Percentiles rank a stretch among this genome's conserved stretches.
These are phyloP conservation scores for Cyclotella baltica DNA, from an alignment of 108 stramenopile species.

Conservation along the genomic window DNA sequence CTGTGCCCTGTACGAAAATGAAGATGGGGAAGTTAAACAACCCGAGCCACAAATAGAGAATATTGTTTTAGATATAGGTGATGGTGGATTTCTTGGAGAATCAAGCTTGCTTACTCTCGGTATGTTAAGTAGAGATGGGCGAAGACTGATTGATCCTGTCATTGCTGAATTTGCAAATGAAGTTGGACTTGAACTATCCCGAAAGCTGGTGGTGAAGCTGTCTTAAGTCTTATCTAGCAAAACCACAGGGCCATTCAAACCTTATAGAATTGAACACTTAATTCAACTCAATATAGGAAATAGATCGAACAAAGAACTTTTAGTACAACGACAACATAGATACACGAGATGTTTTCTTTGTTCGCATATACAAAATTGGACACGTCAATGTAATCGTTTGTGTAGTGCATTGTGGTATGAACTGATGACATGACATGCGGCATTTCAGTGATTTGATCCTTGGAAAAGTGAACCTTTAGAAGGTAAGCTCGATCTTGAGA, in stretches of 20 bases:
- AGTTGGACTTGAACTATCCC: slow-evolving; percentile 59
- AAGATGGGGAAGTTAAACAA: slow-evolving; percentile 3
- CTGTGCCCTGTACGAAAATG: slow-evolving; percentile 46
- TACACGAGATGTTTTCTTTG: no score
- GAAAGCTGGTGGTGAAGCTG: slow-evolving; percentile 63
- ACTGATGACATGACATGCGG: no score
- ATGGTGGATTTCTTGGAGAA: slow-evolving; percentile 39
- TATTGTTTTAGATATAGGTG: slow-evolving; percentile 63
- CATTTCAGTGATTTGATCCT: no score
- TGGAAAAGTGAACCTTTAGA: no score
- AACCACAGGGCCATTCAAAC: neutral
- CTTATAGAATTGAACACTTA: neutral
- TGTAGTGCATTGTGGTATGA: no score
- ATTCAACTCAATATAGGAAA: no score
- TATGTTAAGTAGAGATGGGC: slow-evolving; percentile 73
- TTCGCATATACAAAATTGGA: no score
- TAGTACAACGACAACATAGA: no score
- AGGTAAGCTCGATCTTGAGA: no score
- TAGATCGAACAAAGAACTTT: no score
- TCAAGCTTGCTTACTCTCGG: slow-evolving; percentile 56
- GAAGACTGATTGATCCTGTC: slow-evolving; percentile 70
- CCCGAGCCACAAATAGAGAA: slow-evolving; percentile 13
- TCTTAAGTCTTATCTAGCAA: neutral
- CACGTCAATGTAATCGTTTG: no score
- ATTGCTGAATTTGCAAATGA: slow-evolving; percentile 68